Evolutionary conservation across 2,329 filamentous ascomycete species (phyloP).

Genomic region (Colletotrichum sp.): DNA sequence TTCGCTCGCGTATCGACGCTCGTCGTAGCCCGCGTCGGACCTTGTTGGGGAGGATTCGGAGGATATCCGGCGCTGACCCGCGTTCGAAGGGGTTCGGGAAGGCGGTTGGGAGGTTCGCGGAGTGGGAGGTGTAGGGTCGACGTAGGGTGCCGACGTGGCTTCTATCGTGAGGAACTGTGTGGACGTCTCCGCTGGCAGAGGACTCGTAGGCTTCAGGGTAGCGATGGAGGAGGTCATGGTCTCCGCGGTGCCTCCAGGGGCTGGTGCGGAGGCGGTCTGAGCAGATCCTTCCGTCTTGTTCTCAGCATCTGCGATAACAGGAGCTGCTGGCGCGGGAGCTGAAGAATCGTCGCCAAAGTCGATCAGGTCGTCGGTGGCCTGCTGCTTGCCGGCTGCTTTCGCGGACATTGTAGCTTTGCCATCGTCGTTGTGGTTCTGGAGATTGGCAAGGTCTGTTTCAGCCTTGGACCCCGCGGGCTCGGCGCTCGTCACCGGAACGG

Average conservation of each 20-base stretch:
- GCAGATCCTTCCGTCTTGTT: background rate
- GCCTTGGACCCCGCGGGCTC: slow-evolving; percentile 20
- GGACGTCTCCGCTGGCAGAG: slow-evolving; percentile 39
- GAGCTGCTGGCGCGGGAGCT: background rate
- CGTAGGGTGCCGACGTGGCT: slow-evolving; percentile 46
- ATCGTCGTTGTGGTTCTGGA: background rate
- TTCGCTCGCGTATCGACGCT: slow-evolving; percentile 62
- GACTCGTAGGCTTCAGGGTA: slow-evolving; percentile 52
- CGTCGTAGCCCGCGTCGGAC: slow-evolving; percentile 62
- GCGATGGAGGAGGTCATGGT: slow-evolving; percentile 51
- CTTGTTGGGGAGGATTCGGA: slow-evolving; percentile 57
- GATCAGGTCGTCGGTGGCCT: slow-evolving; percentile 18
- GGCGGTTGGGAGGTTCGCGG: slow-evolving; percentile 60
- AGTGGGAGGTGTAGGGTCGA: slow-evolving; percentile 65
- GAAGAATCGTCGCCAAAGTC: slow-evolving; percentile 17
- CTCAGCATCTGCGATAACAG: background rate
- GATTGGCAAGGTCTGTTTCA: slow-evolving; percentile 9
- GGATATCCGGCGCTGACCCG: slow-evolving; percentile 52
- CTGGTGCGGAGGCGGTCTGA: background rate
- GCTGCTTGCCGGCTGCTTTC: slow-evolving; percentile 12
- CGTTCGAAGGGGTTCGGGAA: slow-evolving; percentile 63
- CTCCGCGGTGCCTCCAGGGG: slow-evolving; percentile 24
- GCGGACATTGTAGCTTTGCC: slow-evolving; percentile 1
- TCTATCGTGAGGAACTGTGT: slow-evolving; percentile 54
- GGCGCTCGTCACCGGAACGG: slow-evolving; percentile 22